Base-by-base conservation (phyloP, 768 basidiomycete genomes). In the Mycena amicta region DNA sequence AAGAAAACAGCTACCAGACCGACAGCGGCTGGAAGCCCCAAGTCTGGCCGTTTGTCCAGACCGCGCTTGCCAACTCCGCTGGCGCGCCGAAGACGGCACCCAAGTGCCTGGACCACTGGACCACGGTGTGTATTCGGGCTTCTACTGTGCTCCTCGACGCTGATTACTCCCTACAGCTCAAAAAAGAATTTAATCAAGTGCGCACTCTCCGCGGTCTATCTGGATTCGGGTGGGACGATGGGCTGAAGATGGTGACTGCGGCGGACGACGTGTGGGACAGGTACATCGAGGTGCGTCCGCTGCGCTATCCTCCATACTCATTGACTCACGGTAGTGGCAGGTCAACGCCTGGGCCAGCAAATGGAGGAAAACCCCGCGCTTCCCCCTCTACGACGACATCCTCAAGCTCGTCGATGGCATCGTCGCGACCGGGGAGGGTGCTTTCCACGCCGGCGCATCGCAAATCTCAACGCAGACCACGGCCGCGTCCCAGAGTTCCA, bases 151-250 rank as follows among this genome's bases (percentile, higher is more conserved):
- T n/a, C n/a, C n/a, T n/a, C n/a, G n/a, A n/a, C n/a, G n/a, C n/a
- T n/a, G n/a, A n/a, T n/a, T n/a, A n/a, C n/a, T n/a, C n/a, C n/a
- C n/a, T n/a, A n/a, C 55, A 67, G 61, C 52, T 66, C 16, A 67
- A 64, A 46, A 49, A 53, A 20, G 46, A 61, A 16, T 67, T 62
- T 46, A 26, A 51, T 12, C 40, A 33, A 13, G 64, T 68, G 16
- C 59, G 64, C 30, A 39, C 53, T 33, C 55, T 67, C 12, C 52
- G 53, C 2, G 56, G 59, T 11, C 39, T 56, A 12, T 70, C 66
- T 25, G 69, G 69, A 1, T 71, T 71, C 64, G 69, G 72, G 1
- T 73, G 72, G 70, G 60, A 73, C 61, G 63, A 66, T 12, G 56
- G 27, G 0, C 41, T 59, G 8, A 33, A 60, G 47, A 61, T 72